These are phyloP conservation scores for Hibiscus tridactylites DNA, from an alignment of 345 rosid genomes.

Conservation along the genomic window DNA sequence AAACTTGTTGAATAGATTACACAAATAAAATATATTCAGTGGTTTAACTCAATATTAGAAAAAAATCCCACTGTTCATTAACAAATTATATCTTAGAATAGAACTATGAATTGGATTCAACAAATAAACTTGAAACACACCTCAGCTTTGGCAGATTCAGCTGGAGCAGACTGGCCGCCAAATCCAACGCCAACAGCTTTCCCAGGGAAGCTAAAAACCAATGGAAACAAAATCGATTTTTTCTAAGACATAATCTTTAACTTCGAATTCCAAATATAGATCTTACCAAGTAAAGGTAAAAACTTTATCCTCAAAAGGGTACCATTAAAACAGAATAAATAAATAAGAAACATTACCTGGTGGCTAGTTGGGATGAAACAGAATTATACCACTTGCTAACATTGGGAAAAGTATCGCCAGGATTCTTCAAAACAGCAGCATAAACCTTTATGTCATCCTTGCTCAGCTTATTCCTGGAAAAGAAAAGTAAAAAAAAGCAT, in stretches of 20 bases:
- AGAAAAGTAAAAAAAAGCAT: not conserved
- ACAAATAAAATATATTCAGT: not conserved
- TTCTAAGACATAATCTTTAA: not conserved
- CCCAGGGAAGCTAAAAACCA: slow-evolving; percentile 61
- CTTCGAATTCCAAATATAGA: not conserved
- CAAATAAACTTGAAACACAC: slow-evolving; percentile 12
- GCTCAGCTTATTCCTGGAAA: slow-evolving; percentile 37
- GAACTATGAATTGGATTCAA: not conserved
- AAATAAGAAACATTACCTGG: slow-evolving; percentile 35
- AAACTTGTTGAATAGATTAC: not conserved
- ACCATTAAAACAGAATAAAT: not conserved
- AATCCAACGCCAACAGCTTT: slow-evolving; percentile 70
- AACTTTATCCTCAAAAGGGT: not conserved
- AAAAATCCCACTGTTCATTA: too few relatives aligned
- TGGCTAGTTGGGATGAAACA: slow-evolving; percentile 55
- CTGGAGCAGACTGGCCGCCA: slow-evolving; percentile 43
- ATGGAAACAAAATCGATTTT: not conserved
- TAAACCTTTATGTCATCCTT: slow-evolving; percentile 79
- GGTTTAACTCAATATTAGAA: not conserved
- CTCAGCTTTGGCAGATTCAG: slow-evolving; percentile 28
- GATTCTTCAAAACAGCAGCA: slow-evolving; percentile 55
- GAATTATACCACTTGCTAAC: slow-evolving; percentile 72
- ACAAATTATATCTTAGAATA: not conserved
- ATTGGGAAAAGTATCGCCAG: slow-evolving; percentile 54
- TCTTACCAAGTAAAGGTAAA: not conserved